Evolutionary conservation across 306 rosid genomes (phyloP).

Genomic region (Malus sieversii): DNA sequence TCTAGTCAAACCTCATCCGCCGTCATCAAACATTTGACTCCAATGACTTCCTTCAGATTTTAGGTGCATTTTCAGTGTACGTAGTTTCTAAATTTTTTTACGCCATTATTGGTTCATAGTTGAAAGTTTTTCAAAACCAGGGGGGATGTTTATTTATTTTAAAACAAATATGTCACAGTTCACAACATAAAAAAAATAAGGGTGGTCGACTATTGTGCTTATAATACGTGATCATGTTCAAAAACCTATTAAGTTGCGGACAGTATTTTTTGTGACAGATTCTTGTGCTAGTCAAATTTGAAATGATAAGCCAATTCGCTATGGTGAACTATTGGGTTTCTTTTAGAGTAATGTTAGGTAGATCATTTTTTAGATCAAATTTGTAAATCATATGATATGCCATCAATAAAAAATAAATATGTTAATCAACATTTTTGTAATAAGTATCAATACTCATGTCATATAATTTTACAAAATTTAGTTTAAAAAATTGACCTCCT

Average conservation of each 20-base stretch:
- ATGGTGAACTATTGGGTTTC: not conserved
- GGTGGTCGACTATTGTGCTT: not conserved
- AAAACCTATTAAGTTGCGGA: not conserved
- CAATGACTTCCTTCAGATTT: constrained; percentile 8
- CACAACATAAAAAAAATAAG: not conserved
- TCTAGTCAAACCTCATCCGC: constrained; percentile 21
- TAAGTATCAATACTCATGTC: too few relatives aligned
- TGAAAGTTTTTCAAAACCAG: not conserved
- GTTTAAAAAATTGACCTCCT: too few relatives aligned
- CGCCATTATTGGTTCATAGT: not conserved
- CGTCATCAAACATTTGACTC: constrained; percentile 18
- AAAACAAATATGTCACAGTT: not conserved
- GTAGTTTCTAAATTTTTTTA: not conserved
- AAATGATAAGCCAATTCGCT: not conserved
- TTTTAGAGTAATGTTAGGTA: not conserved
- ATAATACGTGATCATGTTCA: not conserved
- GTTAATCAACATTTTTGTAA: too few relatives aligned
- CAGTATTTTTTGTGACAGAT: not conserved
- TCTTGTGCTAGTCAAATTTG: not conserved
- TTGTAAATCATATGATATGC: too few relatives aligned
- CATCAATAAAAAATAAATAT: too few relatives aligned
- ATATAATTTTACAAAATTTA: too few relatives aligned
- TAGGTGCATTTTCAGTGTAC: not conserved
- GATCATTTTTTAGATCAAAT: too few relatives aligned
- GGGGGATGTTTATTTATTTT: not conserved